A percentile compares a stretch with the other conserved stretches of the same genome.
Evolutionary conservation across 2,329 filamentous ascomycete genomes (phyloP).

Genomic region (Talaromyces funiculosus): DNA sequence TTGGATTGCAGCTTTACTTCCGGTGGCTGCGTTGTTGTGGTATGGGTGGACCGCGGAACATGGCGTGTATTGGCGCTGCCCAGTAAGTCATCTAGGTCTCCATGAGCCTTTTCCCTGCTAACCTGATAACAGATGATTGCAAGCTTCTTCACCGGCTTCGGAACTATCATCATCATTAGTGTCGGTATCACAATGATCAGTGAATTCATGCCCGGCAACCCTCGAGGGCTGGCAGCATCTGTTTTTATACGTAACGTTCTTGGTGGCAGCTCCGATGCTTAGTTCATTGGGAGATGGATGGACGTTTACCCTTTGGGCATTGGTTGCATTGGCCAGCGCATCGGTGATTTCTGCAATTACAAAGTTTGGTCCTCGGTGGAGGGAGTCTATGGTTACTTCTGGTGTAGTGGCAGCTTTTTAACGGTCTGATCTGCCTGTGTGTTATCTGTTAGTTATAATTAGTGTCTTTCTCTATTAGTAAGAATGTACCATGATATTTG

Average conservation of each 20-base stretch:
- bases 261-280: slow-evolving; percentile 8
- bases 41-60: slow-evolving; percentile 11
- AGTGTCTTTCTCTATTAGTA: not conserved
- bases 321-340: not conserved
- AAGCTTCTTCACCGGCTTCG: slow-evolving; percentile 12
- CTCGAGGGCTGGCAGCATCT: slow-evolving; percentile 4
- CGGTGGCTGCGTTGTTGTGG: slow-evolving; percentile 4
- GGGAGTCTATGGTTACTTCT: slow-evolving; percentile 3
- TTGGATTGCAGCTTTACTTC: not conserved
- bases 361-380: slow-evolving; percentile 3
- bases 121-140: not conserved
- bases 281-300: slow-evolving; percentile 5
- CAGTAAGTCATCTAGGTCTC: not conserved
- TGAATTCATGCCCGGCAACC: slow-evolving; percentile 9
- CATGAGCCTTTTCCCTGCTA: not conserved
- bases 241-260: slow-evolving; percentile 8
- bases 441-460: no score
- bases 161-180: slow-evolving; percentile 6
- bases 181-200: slow-evolving; percentile 8
- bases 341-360: not conserved
- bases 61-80: slow-evolving; percentile 8
- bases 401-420: not conserved
- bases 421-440: no score
- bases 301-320: slow-evolving; percentile 7
- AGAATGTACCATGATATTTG: not conserved